Percentiles rank a stretch among this genome's conserved stretches.
Evolutionary conservation across 306 rosid species (phyloP).

Genomic region (Morella rubra): DNA sequence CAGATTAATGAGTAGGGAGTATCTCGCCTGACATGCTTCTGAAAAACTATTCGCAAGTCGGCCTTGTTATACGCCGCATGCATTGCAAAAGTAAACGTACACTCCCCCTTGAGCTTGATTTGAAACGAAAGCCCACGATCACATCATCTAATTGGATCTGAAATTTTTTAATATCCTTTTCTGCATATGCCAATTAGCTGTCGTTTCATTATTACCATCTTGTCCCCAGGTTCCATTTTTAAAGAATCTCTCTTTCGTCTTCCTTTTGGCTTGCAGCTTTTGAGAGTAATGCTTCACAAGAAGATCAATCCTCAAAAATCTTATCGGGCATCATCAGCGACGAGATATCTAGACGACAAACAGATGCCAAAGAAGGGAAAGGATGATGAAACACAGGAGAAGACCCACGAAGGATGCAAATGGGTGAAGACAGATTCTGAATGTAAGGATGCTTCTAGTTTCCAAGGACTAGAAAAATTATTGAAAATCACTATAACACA

Average conservation of each 20-base stretch:
- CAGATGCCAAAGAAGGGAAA: slow-evolving; percentile 37
- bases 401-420: slow-evolving; percentile 59
- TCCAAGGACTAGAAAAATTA: neutral
- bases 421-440: slow-evolving; percentile 99
- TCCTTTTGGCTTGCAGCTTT: slow-evolving; percentile 49
- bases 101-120: neutral
- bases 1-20: neutral
- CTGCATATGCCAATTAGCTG: neutral
- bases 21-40: neutral
- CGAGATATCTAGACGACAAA: slow-evolving; percentile 61
- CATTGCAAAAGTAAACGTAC: no score
- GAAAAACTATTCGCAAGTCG: neutral
- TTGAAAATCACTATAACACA: neutral
- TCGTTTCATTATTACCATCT: neutral
- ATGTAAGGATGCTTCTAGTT: slow-evolving; percentile 50
- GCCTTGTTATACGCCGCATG: neutral
- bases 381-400: slow-evolving; percentile 42
- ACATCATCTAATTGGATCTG: neutral
- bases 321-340: slow-evolving; percentile 48
- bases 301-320: slow-evolving; percentile 54
- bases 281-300: slow-evolving; percentile 84
- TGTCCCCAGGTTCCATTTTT: neutral
- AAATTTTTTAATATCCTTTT: neutral
- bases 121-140: neutral
- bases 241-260: neutral